Base-by-base conservation (phyloP, 23 red algal species). In the Gracilaria domingensis region DNA sequence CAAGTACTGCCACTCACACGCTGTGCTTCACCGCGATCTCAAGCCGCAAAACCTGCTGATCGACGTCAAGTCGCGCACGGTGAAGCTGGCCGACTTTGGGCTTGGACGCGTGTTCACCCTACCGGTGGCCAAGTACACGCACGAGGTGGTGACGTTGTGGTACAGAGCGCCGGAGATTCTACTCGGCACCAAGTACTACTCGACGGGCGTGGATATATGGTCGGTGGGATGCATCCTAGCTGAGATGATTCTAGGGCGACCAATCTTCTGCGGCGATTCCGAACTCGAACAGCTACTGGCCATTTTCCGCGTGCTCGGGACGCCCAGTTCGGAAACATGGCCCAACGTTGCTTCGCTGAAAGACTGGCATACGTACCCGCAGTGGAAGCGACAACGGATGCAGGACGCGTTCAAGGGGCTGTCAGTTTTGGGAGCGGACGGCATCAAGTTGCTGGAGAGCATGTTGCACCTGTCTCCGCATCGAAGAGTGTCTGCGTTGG, bases 141-240 rank as follows among this genome's bases (percentile, higher is more conserved):
- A 98, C 85, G 97, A 98, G 83, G 93, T 98, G n/a, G 93, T 98
- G n/a, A 98, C 97, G 44, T 49, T 98, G 83, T 98, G 97, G 97
- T 98, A 98, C 79, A 76, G 97, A 53, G 97, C 97, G 39, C 97
- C 97, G 28, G 97, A 98, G 85, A 96, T 98, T 12, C 60, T 98
- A 16, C 91, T 98, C 39, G 97, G 97, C 38, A 93, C 93, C 17
- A 83, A 87, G 53, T 96, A 88, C 89, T 98, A 98, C 89, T 98
- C 93, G 30, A 98, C 97, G 11, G 92, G 67, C 48, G 94, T 98
- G 23, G 97, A 98, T 81, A 93, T 93, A 33, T 98, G 97, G 97
- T 89, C 80, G 30, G 92, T 96, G 38, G 97, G 97, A 13, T 98
- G 97, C 91, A 96, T 98, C n/a, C 36, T 98, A 28, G 93, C 93